Evolutionary conservation across 2,329 filamentous ascomycete species (phyloP).

Genomic region (Dryadomyces quercivorus): DNA sequence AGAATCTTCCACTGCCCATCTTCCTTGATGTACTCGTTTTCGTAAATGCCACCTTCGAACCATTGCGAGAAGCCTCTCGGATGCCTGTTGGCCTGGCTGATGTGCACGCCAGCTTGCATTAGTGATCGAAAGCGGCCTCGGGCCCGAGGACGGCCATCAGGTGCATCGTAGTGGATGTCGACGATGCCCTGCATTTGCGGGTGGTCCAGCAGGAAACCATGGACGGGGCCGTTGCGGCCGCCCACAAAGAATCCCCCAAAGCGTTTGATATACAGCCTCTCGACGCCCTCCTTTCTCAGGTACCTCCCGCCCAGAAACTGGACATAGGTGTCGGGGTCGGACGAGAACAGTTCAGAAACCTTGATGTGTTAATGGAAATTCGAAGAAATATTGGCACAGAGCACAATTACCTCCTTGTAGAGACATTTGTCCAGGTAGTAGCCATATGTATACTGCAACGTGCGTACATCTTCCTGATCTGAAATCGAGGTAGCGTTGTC

Average conservation of each 20-base stretch:
- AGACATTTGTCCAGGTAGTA: slow-evolving; percentile 49
- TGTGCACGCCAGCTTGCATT: slow-evolving; percentile 42
- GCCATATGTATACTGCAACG: slow-evolving; percentile 44
- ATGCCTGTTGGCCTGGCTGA: slow-evolving; percentile 34
- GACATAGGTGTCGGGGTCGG: slow-evolving; percentile 40
- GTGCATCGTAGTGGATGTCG: slow-evolving; percentile 30
- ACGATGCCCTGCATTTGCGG: slow-evolving; percentile 45
- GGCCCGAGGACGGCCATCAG: slow-evolving; percentile 21
- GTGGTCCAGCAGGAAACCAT: slow-evolving; percentile 44
- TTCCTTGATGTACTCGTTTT: slow-evolving; percentile 48
- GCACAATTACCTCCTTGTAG: slow-evolving; percentile 34
- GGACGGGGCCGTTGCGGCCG: slow-evolving; percentile 41
- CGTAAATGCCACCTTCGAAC: slow-evolving; percentile 47
- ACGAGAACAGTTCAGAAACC: slow-evolving; percentile 36
- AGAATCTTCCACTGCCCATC: slow-evolving; percentile 41
- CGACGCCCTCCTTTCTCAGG: slow-evolving; percentile 35
- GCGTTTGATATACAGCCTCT: slow-evolving; percentile 37
- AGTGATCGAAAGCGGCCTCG: slow-evolving; percentile 39
- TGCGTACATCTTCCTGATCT: slow-evolving; percentile 42
- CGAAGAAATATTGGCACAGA: not conserved
- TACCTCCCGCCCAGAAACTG: slow-evolving; percentile 44
- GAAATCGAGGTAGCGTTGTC: too few relatives aligned
- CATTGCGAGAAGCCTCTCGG: slow-evolving; percentile 41
- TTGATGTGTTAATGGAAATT: slow-evolving; percentile 10
- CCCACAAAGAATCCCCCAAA: slow-evolving; percentile 38